phyloP scores from a whole-genome alignment of 352 stramenopile genomes.

The Pythium biforme region DNA sequence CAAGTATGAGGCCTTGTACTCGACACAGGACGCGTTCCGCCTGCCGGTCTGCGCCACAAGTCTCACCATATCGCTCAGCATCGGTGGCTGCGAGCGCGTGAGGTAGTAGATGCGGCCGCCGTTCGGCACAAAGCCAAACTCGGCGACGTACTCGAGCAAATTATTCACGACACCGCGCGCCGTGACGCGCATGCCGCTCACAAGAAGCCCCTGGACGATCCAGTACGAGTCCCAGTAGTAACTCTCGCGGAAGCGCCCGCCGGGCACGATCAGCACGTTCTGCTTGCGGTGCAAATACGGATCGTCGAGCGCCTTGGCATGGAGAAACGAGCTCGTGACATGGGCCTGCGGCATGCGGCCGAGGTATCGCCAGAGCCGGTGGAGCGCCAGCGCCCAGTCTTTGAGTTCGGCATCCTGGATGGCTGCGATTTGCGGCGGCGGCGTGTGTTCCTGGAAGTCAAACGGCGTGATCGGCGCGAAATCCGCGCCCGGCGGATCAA shows the following conservation, averaged over 20 bases:
- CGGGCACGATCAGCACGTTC: slow-evolving; percentile 84
- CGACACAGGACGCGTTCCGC: slow-evolving; percentile 34
- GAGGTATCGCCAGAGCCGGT: slow-evolving; percentile 77
- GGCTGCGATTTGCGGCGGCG: slow-evolving; percentile 50
- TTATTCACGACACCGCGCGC: slow-evolving; percentile 83
- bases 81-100: slow-evolving; percentile 85
- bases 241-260: slow-evolving; percentile 89
- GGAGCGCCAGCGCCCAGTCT: slow-evolving; percentile 66
- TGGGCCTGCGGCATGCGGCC: slow-evolving; percentile 50
- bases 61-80: slow-evolving; percentile 88
- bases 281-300: slow-evolving; percentile 33
- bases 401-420: slow-evolving; percentile 54
- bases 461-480: slow-evolving; percentile 66
- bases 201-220: slow-evolving; percentile 87
- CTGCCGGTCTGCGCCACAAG: slow-evolving; percentile 37
- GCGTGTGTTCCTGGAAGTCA: slow-evolving; percentile 54
- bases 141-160: slow-evolving; percentile 81
- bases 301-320: slow-evolving; percentile 44
- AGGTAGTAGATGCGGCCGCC: slow-evolving; percentile 91
- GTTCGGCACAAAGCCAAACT: slow-evolving; percentile 90
- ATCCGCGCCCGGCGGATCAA: slow-evolving; percentile 76
- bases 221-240: slow-evolving; percentile 95
- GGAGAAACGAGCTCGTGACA: slow-evolving; percentile 56
- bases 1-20: slow-evolving; percentile 55
- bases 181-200: slow-evolving; percentile 78